Evolutionary conservation across 1,284 basidiomycete species (phyloP).

Genomic region (Ganoderma lingzhi): DNA sequence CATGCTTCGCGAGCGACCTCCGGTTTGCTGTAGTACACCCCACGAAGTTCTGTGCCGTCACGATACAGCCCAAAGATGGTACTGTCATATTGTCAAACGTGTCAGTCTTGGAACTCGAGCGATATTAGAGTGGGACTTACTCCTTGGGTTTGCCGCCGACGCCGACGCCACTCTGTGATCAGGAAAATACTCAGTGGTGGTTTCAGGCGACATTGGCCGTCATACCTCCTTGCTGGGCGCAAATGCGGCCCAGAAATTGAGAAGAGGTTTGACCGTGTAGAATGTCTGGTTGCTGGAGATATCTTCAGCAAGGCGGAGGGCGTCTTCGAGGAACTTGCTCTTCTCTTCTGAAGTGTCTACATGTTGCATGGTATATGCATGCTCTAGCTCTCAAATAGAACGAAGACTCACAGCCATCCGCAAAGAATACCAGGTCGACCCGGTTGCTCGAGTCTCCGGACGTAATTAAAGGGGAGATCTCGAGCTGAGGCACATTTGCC

Average conservation of each 20-base stretch:
- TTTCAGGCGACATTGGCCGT: constrained; percentile 3
- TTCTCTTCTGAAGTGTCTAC: constrained; percentile 70
- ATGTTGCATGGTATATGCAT: not conserved
- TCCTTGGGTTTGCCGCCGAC: constrained; percentile 72
- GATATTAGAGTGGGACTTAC: constrained; percentile 45
- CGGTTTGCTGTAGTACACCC: constrained; percentile 76
- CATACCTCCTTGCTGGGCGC: constrained; percentile 73
- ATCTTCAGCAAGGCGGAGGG: constrained; percentile 69
- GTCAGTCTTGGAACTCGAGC: constrained; percentile 9
- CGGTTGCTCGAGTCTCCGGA: constrained; percentile 72
- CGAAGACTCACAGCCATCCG: constrained; percentile 76
- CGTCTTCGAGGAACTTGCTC: constrained; percentile 75
- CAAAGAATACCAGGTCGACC: constrained; percentile 83
- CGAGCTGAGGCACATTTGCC: constrained; percentile 51
- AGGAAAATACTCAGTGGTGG: constrained; percentile 8
- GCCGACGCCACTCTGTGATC: constrained; percentile 76
- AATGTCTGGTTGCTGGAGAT: constrained; percentile 81
- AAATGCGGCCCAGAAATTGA: constrained; percentile 88
- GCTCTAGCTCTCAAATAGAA: not conserved
- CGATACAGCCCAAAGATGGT: constrained; percentile 84
- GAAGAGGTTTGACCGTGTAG: constrained; percentile 74
- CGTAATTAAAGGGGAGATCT: constrained; percentile 64
- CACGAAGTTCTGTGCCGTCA: constrained; percentile 81
- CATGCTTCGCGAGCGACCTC: constrained; percentile 77
- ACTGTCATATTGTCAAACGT: constrained; percentile 43